Conservation (phyloP, 768 basidiomycete genomes). For the Tylopilus balloui region DNA sequence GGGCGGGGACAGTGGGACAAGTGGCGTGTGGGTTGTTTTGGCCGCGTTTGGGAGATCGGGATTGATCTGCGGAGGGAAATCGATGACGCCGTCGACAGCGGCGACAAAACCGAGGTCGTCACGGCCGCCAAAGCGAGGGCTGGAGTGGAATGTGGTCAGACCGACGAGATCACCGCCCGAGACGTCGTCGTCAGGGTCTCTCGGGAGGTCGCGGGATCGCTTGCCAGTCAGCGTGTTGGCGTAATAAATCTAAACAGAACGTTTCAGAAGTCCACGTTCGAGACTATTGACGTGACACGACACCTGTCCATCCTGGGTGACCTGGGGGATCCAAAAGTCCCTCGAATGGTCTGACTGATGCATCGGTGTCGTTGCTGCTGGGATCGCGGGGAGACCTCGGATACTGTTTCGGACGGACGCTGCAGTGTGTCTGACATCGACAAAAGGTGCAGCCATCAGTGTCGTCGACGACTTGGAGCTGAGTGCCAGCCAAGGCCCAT, state of each 20-base stretch:
- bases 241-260: constrained; percentile 73
- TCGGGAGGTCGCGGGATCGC: constrained; percentile 75
- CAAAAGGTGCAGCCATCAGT: constrained; percentile 18
- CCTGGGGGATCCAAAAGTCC: constrained; percentile 90
- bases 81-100: constrained; percentile 21
- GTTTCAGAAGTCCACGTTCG: not conserved
- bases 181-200: constrained; percentile 54
- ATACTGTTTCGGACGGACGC: constrained; percentile 17
- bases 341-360: constrained; percentile 33
- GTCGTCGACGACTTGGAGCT: constrained; percentile 3
- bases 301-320: constrained; percentile 79
- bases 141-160: constrained; percentile 45
- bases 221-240: constrained; percentile 82
- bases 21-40: not conserved
- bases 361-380: constrained; percentile 2
- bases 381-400: constrained; percentile 30
- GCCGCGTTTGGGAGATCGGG: not conserved
- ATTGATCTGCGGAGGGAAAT: not conserved
- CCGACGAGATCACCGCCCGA: constrained; percentile 56
- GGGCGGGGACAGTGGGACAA: not conserved
- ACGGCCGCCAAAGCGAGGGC: constrained; percentile 46
- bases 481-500: not conserved
- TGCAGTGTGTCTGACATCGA: constrained; percentile 3
- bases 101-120: constrained; percentile 44
- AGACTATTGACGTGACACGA: constrained; percentile 16